Conservation (phyloP, 768 basidiomycete species). For the Podaxis mareebaensis region DNA sequence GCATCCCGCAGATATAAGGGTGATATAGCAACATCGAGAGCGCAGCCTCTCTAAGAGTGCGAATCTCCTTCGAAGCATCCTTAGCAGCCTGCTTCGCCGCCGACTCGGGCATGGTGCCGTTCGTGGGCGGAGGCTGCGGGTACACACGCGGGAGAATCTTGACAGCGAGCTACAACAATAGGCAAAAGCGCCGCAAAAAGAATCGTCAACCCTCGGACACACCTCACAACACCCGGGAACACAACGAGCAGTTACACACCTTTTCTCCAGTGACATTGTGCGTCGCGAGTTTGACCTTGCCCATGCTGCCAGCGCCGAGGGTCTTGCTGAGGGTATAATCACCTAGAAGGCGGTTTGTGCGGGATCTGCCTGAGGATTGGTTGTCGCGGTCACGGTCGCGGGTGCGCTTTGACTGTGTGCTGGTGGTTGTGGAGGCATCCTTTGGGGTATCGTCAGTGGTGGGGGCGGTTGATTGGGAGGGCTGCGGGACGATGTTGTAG, state of each 20-base stretch:
- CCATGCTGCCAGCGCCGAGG: constrained; percentile 97
- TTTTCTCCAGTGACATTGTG: constrained; percentile 90
- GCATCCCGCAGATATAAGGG: constrained; percentile 99
- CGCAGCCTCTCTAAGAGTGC: constrained; percentile 94
- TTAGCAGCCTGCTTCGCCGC: constrained; percentile 78
- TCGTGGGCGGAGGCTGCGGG: constrained; percentile 53
- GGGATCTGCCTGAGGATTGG: constrained; percentile 15
- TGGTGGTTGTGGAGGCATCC: constrained; percentile 13
- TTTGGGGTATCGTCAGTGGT: constrained; percentile 15
- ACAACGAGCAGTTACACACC: constrained; percentile 48
- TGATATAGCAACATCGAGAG: constrained; percentile 95
- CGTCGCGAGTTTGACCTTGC: constrained; percentile 95
- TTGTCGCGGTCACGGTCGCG: constrained; percentile 16
- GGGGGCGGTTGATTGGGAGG: constrained; percentile 12
- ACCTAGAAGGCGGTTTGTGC: constrained; percentile 70
- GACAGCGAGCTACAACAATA: constrained; percentile 77
- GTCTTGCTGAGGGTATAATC: constrained; percentile 98
- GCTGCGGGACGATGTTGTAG: constrained; percentile 24
- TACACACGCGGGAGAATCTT: constrained; percentile 93
- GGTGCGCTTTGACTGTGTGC: constrained; percentile 15
- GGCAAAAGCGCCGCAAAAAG: constrained; percentile 16
- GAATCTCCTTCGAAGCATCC: constrained; percentile 95
- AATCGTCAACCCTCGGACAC: neutral
- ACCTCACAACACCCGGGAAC: neutral
- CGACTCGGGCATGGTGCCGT: constrained; percentile 44